Base-by-base conservation (phyloP, 495 filamentous ascomycete genomes). In the Penicillium diatomitis region DNA sequence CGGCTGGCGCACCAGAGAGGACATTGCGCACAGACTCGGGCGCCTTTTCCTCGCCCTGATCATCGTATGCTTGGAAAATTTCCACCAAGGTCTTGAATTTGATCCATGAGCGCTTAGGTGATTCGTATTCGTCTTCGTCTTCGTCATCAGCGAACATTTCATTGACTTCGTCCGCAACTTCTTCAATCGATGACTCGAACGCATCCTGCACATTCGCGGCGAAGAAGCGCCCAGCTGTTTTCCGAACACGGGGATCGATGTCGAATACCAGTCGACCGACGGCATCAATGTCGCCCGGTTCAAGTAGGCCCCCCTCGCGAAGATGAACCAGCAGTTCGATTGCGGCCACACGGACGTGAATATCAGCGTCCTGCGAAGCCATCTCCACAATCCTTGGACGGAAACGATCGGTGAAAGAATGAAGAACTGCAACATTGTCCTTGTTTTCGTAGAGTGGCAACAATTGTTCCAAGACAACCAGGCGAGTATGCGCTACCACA, bases 381-480 rank as follows among this genome's bases (percentile, higher is more conserved):
- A 98, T 96, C 68, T 98, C 92, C 8, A 97, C 86, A 9, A 97
- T 70, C n/a, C 94, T 81, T 2, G 81, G 71, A 33, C 90, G 75
- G 63, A 95, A 97, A 33, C 88, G 77, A 56, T 95, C 91, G 9
- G 88, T 96, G 56, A 97, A 97, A 46, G 86, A 83, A 37, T 86
- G 80, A 34, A 98, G 66, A 27, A 85, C 83, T 47, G 80, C 82
- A 28, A 88, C 73, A 53, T 90, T 88, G 43, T 89, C 79, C 53
- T 79, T 78, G 47, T 80, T 78, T 60, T 83, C 86, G 62, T 87
- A 86, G 3, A 98, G 72, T 46, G 77, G 82, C 3, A 78, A 71
- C 4, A 98, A 73, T 55, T 96, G 85, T 52, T 82, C 86, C n/a
- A 97, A 61, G 8, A 88, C 85, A 56, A 90, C 88, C 8, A 80